These are phyloP conservation scores for Aspergillus sp. DNA, from an alignment of 2,329 filamentous ascomycete genomes.

Conservation along the genomic window DNA sequence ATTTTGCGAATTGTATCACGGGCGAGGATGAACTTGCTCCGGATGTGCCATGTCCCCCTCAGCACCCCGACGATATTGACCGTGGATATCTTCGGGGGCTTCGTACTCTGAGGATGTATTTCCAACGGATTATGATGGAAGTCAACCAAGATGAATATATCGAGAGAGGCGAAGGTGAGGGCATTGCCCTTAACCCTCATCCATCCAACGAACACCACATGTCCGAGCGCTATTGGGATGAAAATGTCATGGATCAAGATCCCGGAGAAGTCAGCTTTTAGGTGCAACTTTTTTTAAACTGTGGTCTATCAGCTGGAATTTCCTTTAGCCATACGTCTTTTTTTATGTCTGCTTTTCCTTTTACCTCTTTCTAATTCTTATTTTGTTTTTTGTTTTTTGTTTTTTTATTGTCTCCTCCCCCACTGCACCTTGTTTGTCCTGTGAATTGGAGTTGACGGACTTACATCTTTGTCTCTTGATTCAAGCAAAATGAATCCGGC, in stretches of 20 bases:
- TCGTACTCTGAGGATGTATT: constrained; percentile 75
- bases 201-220: constrained; percentile 29
- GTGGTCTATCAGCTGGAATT: background rate
- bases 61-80: constrained; percentile 77
- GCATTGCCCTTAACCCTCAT: constrained; percentile 37
- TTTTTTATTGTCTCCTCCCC: constrained; percentile 5
- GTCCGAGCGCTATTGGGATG: constrained; percentile 41
- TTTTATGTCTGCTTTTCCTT: constrained; percentile 3
- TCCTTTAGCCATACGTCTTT: constrained; percentile 5
- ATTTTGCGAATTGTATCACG: constrained; percentile 97
- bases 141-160: constrained; percentile 53
- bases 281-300: background rate
- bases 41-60: constrained; percentile 71
- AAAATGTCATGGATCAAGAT: constrained; percentile 44
- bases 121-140: constrained; percentile 82
- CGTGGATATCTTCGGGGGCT: constrained; percentile 86
- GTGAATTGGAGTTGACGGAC: constrained; percentile 18
- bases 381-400: background rate
- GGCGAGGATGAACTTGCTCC: constrained; percentile 68
- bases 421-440: background rate
- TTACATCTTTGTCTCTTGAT: constrained; percentile 10
- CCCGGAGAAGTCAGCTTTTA: constrained; percentile 46
- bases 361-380: constrained; percentile 7
- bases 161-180: constrained; percentile 46
- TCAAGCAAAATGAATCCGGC: background rate